Evolutionary conservation across 208 protist species (phyloP), one percentile per base, ranked within the genome.

Genomic region (Crithidia sp.): DNA sequence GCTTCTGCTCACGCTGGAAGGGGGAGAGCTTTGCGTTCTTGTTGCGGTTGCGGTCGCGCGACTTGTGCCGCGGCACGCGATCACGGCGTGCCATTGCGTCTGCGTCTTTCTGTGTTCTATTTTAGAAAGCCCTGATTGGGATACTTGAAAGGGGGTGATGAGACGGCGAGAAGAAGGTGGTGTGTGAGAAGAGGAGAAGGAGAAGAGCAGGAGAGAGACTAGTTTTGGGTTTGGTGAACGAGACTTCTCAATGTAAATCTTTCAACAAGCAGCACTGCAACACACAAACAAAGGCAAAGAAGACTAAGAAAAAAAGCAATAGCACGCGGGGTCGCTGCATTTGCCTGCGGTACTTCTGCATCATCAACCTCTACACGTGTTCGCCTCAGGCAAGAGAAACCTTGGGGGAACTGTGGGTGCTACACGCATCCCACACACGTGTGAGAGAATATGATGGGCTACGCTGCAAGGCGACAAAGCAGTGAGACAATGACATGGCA

Each of bases 1-100:
- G 85, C 81, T 88, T 88, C 66, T 88, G 82, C 67, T 96, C 89
- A 0, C 87, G 86, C 74, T 96, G 91, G 55, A 92, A 96, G 6
- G 91, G 91, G 0, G 91, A 96, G 2, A 96, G 78, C 73, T 96
- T 96, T 7, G 91, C 87, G 54, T 96, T 96, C 62, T 92, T 87
- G 79, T 96, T 96, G 17, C 86, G 77, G 62, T 89, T 86, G 39
- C 73, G 71, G 9, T 69, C 71, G 71, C 88, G 84, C 69, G 84
- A 89, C 81, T 96, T 96, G 70, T 83, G 86, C 14, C 84, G 83
- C 57, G 89, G 85, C 19, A 94, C 89, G 39, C 91, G 89, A 52
- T 91, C 83, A 55, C 91, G 82, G 10, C 85, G 75, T 1, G 91
- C 87, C 91, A 96, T 96, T 47, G 9, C 58, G 39, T 60, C 8